Evolutionary conservation across 148 eudicot genomes (phyloP).

Genomic region (Camellia sinensis): DNA sequence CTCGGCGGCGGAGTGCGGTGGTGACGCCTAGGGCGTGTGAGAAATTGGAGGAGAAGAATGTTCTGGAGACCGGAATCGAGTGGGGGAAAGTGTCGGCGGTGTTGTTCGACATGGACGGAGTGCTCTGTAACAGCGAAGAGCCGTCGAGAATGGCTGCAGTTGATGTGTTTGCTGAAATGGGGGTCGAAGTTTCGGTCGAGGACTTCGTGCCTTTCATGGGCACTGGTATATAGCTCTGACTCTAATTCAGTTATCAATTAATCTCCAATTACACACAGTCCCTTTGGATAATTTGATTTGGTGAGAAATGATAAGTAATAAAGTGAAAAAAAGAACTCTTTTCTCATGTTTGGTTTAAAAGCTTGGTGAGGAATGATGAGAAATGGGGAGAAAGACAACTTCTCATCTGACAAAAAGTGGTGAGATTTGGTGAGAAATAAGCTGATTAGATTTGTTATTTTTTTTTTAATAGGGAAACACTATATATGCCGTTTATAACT

Average conservation of each 20-base stretch:
- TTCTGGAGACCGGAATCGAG: slow-evolving; percentile 19
- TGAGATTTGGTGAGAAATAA: too few relatives aligned
- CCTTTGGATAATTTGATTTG: too few relatives aligned
- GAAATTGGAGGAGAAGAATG: slow-evolving; percentile 46
- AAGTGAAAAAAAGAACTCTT: too few relatives aligned
- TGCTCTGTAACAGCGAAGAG: slow-evolving; percentile 89
- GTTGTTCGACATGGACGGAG: slow-evolving; percentile 97
- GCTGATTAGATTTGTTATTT: too few relatives aligned
- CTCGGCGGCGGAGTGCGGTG: slow-evolving; percentile 10
- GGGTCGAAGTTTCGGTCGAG: slow-evolving; percentile 68
- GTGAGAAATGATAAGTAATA: too few relatives aligned
- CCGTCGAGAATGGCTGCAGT: slow-evolving; percentile 79
- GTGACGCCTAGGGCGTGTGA: slow-evolving; percentile 32
- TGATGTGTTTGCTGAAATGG: slow-evolving; percentile 83
- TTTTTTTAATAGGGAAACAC: too few relatives aligned
- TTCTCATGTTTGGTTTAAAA: too few relatives aligned
- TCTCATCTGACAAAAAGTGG: too few relatives aligned
- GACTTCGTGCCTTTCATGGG: slow-evolving; percentile 98
- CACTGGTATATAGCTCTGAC: slow-evolving; percentile 49
- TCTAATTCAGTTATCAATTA: neutral
- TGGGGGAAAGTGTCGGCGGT: slow-evolving; percentile 98
- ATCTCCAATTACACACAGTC: too few relatives aligned
- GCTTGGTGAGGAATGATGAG: too few relatives aligned
- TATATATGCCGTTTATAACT: too few relatives aligned
- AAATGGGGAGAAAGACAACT: too few relatives aligned